Base-by-base conservation (phyloP, 768 basidiomycete genomes). In the Suillus plorans region DNA sequence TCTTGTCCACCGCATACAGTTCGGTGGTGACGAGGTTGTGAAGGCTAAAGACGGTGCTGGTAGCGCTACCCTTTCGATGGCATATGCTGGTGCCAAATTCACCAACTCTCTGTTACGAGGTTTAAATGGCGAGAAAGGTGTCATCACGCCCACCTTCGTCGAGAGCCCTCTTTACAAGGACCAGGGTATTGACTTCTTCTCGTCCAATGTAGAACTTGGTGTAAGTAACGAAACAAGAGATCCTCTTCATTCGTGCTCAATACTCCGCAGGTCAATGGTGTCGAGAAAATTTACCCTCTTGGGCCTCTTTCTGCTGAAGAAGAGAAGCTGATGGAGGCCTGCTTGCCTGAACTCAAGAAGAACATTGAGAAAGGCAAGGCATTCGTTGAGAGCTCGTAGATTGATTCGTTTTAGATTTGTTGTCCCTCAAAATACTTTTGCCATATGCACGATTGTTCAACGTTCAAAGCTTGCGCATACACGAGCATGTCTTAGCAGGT, bases 21-120 rank as follows among this genome's bases (percentile, higher is more conserved):
- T 87, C 70, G 97, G 97, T 75, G 97, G 97, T 79, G 97, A 99
- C 72, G 96, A 98, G 80, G 96, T 98, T 68, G 97, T 99, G 74
- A 90, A 97, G 84, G 96, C 96, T 60, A 99, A 99, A 85, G 95
- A 96, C 69, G 89, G 90, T 69, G 87, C 89, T 47, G 90, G 89
- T 61, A 86, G 84, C 49, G 89, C 89, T 42, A 91, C 89, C 34
- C 85, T 91, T 64, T 89, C 88, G 62, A 91, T 91, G 90, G 88
- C 89, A 14, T 89, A 87, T 73, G 89, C 90, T 62, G 89, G 87
- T 70, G 88, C 89, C 73, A 86, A 86, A 78, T 91, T 90, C 76
- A 80, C 90, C 62, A 80, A 86, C 67, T 55, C 74, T 18, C 77
- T 91, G 68, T 76, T 91, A 67, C 84, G 87, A 45, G 89, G 86